A percentile compares a stretch with the other conserved stretches of the same genome.
Conservation (phyloP, 495 filamentous ascomycete genomes). For the Aspergillus homomorphus region DNA sequence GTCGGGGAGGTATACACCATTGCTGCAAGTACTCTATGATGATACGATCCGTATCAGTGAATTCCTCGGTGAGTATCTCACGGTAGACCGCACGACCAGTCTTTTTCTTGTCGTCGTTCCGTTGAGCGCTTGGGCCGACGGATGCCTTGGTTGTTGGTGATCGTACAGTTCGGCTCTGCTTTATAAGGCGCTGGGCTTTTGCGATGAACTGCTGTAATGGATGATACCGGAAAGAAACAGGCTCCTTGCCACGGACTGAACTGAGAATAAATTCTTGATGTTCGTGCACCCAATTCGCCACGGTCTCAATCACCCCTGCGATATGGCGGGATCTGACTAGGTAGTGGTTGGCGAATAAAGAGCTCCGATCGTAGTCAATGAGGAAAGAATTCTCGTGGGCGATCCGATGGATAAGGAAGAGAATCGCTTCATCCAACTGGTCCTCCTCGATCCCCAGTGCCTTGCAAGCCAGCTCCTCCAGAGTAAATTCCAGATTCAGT, state of each 20-base stretch:
- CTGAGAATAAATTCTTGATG: constrained; percentile 48
- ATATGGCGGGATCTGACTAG: constrained; percentile 50
- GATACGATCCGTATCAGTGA: constrained; percentile 44
- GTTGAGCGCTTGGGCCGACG: constrained; percentile 45
- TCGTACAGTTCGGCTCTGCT: constrained; percentile 61
- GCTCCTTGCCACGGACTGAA: constrained; percentile 23
- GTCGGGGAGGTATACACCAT: constrained; percentile 41
- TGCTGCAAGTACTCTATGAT: constrained; percentile 71
- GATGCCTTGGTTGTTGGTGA: constrained; percentile 55
- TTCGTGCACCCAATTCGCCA: constrained; percentile 55
- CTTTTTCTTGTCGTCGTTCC: constrained; percentile 35
- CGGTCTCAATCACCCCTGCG: constrained; percentile 42
- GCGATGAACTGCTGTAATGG: constrained; percentile 57
- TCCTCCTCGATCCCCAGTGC: constrained; percentile 43
- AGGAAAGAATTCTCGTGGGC: constrained; percentile 39
- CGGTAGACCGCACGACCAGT: constrained; percentile 40
- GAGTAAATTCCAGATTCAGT: constrained; percentile 50
- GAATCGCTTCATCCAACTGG: constrained; percentile 46
- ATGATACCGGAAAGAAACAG: constrained; percentile 24
- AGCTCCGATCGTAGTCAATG: constrained; percentile 49
- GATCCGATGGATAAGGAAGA: constrained; percentile 68
- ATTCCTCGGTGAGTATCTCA: constrained; percentile 33
- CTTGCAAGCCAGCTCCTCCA: constrained; percentile 60
- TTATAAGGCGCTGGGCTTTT: constrained; percentile 64
- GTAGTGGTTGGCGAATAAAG: constrained; percentile 38